These are phyloP conservation scores for Canna indica DNA, from an alignment of 176 grass and related monocot species.

Conservation along the genomic window DNA sequence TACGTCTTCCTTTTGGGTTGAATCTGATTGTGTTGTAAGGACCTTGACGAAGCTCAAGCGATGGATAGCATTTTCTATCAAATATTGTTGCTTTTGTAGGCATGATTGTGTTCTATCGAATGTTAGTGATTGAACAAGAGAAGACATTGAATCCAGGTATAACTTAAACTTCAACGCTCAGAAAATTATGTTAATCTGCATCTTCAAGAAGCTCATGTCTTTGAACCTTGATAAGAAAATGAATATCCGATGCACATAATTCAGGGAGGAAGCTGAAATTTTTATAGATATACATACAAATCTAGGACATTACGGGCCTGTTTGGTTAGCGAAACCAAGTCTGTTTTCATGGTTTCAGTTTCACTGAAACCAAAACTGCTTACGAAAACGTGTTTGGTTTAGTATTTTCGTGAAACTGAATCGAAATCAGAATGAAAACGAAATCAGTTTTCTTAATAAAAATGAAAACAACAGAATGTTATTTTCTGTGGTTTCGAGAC, in stretches of 20 bases:
- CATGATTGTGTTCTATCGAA: constrained; percentile 45
- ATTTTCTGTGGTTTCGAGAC: no score
- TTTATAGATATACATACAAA: neutral
- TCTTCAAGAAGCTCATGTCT: neutral
- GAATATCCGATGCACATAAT: neutral
- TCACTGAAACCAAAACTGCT: no score
- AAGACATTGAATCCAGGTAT: neutral
- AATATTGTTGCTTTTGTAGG: constrained; percentile 76
- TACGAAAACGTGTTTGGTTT: no score
- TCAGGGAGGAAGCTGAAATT: neutral
- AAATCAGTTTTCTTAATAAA: no score
- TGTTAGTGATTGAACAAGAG: neutral
- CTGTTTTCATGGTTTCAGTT: no score
- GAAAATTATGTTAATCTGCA: neutral
- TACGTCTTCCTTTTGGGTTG: constrained; percentile 90
- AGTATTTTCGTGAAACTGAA: no score
- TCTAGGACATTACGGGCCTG: neutral
- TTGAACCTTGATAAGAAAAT: neutral
- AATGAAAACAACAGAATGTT: no score
- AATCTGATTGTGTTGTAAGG: constrained; percentile 95
- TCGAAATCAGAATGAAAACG: no score
- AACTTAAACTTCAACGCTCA: neutral
- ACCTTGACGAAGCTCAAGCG: constrained; percentile 83
- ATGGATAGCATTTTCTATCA: constrained; percentile 83
- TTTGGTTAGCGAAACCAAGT: no score